Conservation (phyloP, 1,284 basidiomycete species). For the Apiotrichum gracile region DNA sequence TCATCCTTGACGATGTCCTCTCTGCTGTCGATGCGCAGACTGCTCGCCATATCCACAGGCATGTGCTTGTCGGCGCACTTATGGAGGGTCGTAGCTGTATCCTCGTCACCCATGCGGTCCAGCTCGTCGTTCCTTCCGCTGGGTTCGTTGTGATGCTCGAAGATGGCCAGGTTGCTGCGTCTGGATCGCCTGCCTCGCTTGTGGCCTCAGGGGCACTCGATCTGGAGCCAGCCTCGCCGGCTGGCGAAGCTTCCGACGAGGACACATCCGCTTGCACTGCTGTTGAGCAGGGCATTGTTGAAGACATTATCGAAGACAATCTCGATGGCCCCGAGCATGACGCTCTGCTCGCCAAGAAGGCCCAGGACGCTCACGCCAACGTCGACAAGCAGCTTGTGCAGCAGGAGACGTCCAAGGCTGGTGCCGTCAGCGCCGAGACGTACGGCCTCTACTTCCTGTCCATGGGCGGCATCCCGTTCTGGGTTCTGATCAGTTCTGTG, state of each 20-base stretch:
- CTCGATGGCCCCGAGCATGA: constrained; percentile 62
- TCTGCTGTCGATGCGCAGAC: constrained; percentile 51
- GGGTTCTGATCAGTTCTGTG: constrained; percentile 31
- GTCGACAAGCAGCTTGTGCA: constrained; percentile 40
- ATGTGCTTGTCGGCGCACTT: constrained; percentile 42
- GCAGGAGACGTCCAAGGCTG: constrained; percentile 33
- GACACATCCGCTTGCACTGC: not conserved
- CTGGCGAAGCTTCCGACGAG: constrained; percentile 8
- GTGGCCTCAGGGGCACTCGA: constrained; percentile 20
- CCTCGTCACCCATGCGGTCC: constrained; percentile 54
- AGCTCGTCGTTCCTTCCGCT: constrained; percentile 50
- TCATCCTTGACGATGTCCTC: constrained; percentile 45
- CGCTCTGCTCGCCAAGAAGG: constrained; percentile 48
- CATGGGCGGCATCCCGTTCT: constrained; percentile 35
- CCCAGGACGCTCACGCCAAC: constrained; percentile 20
- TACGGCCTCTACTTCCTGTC: constrained; percentile 41
- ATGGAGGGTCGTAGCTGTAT: constrained; percentile 48
- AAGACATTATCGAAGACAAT: constrained; percentile 31
- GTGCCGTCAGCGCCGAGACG: constrained; percentile 31
- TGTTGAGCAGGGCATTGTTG: not conserved
- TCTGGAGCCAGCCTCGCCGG: constrained; percentile 12
- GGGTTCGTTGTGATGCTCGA: constrained; percentile 44
- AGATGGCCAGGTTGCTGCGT: constrained; percentile 30
- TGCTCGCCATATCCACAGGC: constrained; percentile 36
- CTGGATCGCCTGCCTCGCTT: constrained; percentile 38